phyloP scores from a whole-genome alignment of 768 basidiomycete genomes.

The Artomyces pyxidatus region DNA sequence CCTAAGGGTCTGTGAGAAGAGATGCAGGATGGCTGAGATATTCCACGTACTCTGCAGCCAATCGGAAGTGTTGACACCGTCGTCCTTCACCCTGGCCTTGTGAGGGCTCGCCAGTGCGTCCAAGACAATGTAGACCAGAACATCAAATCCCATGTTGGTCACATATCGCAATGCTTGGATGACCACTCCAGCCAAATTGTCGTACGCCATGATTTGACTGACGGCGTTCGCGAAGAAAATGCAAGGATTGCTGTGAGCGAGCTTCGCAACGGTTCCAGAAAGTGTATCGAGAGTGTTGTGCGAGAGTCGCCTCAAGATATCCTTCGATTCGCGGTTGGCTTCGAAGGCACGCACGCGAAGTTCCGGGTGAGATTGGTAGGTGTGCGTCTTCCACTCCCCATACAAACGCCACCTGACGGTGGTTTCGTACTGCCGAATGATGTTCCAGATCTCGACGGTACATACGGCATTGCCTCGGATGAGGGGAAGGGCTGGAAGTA shows the following conservation, averaged over 20 bases:
- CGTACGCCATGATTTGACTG: conserved; percentile 92
- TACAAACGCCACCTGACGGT: conserved; percentile 85
- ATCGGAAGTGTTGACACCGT: conserved; percentile 83
- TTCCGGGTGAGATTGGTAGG: conserved; percentile 70
- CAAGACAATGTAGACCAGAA: conserved; percentile 79
- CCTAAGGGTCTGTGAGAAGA: conserved; percentile 37
- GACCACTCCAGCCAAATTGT: conserved; percentile 85
- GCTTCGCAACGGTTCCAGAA: conserved; percentile 82
- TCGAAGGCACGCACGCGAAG: conserved; percentile 74
- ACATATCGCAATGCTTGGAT: conserved; percentile 85
- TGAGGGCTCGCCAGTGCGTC: conserved; percentile 80
- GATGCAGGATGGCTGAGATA: not conserved
- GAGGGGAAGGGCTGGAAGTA: conserved; percentile 83
- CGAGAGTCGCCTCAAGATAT: conserved; percentile 80
- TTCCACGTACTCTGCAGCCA: conserved; percentile 81
- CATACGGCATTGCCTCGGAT: conserved; percentile 82
- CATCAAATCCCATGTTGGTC: conserved; percentile 91
- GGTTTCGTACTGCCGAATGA: conserved; percentile 73
- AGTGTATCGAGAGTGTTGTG: conserved; percentile 78
- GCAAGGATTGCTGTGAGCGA: conserved; percentile 90
- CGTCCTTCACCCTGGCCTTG: conserved; percentile 79
- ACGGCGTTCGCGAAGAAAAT: conserved; percentile 86
- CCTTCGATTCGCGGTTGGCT: conserved; percentile 82
- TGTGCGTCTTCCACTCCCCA: conserved; percentile 84
- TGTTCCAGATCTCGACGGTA: conserved; percentile 88